phyloP scores from a whole-genome alignment of 2,329 filamentous ascomycete genomes.

The Aspergillus ochraceoroseus region DNA sequence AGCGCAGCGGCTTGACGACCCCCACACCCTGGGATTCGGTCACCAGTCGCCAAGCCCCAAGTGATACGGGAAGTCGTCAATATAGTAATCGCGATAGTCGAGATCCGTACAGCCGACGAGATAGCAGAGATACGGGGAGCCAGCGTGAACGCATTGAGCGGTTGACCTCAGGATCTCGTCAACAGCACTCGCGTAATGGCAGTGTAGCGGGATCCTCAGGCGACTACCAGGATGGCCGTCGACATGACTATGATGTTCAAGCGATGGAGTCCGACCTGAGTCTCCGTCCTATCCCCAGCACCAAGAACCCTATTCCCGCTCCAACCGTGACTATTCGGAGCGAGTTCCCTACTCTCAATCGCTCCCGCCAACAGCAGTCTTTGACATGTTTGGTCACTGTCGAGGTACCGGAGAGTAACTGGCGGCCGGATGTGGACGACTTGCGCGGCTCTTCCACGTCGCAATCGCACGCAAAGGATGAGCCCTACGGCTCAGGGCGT shows the following conservation, averaged over 20 bases:
- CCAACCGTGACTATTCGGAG: conserved; percentile 92
- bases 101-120: conserved; percentile 32
- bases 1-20: conserved; percentile 51
- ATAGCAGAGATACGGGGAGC: conserved; percentile 40
- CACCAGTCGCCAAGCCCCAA: conserved; percentile 32
- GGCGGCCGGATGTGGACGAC: conserved; percentile 80
- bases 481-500: conserved; percentile 51
- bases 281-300: conserved; percentile 57
- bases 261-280: conserved; percentile 85
- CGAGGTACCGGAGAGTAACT: conserved; percentile 88
- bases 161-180: conserved; percentile 38
- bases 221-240: conserved; percentile 72
- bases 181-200: conserved; percentile 66
- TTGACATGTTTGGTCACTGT: conserved; percentile 91
- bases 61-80: conserved; percentile 29
- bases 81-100: conserved; percentile 29
- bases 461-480: conserved; percentile 46
- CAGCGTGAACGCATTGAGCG: conserved; percentile 47
- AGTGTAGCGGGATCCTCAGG: conserved; percentile 71
- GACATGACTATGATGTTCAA: conserved; percentile 92
- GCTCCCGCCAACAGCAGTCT: conserved; percentile 89
- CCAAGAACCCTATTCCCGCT: conserved; percentile 81
- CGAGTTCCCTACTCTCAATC: conserved; percentile 89
- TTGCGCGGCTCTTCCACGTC: conserved; percentile 53
- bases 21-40: conserved; percentile 56